These are phyloP conservation scores for Termitomyces sp. DNA, from an alignment of 768 basidiomycete genomes.

Conservation along the genomic window DNA sequence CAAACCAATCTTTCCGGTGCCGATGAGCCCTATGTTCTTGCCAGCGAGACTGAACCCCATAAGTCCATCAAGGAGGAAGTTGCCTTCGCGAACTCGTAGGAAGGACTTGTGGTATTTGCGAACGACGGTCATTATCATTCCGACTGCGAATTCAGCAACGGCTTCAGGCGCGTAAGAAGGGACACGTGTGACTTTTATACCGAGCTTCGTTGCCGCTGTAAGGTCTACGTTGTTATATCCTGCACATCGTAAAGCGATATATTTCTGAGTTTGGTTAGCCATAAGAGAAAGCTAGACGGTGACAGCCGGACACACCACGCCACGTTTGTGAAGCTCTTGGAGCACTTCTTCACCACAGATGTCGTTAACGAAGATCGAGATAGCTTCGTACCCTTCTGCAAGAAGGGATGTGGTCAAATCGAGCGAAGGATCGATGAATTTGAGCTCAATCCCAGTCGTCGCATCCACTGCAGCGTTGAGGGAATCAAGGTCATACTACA, in stretches of 20 bases:
- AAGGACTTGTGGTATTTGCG: slow-evolving; percentile 45
- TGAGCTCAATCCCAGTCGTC: slow-evolving; percentile 26
- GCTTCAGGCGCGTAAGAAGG: slow-evolving; percentile 42
- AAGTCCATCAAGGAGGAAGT: slow-evolving; percentile 41
- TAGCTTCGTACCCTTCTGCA: slow-evolving; percentile 32
- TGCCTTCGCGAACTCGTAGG: slow-evolving; percentile 41
- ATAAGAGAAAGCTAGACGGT: not conserved
- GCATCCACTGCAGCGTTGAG: slow-evolving; percentile 24
- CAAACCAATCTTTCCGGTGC: slow-evolving; percentile 40
- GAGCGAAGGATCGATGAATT: slow-evolving; percentile 34
- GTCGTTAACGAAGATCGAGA: slow-evolving; percentile 43
- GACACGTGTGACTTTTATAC: slow-evolving; percentile 36
- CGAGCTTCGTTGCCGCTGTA: slow-evolving; percentile 21
- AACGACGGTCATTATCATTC: slow-evolving; percentile 42
- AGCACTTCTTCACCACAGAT: slow-evolving; percentile 31
- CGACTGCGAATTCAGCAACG: slow-evolving; percentile 41
- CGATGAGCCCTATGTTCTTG: slow-evolving; percentile 41
- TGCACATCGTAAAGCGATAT: slow-evolving; percentile 35
- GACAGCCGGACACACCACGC: slow-evolving; percentile 28
- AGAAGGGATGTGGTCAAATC: slow-evolving; percentile 31
- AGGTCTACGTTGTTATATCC: slow-evolving; percentile 43
- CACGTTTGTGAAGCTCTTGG: slow-evolving; percentile 25
- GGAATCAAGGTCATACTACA: slow-evolving; percentile 33
- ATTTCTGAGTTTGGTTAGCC: slow-evolving; percentile 26
- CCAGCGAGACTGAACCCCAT: slow-evolving; percentile 37